Conservation (phyloP, 495 filamentous ascomycete genomes). For the Tuber umbilicatum region DNA sequence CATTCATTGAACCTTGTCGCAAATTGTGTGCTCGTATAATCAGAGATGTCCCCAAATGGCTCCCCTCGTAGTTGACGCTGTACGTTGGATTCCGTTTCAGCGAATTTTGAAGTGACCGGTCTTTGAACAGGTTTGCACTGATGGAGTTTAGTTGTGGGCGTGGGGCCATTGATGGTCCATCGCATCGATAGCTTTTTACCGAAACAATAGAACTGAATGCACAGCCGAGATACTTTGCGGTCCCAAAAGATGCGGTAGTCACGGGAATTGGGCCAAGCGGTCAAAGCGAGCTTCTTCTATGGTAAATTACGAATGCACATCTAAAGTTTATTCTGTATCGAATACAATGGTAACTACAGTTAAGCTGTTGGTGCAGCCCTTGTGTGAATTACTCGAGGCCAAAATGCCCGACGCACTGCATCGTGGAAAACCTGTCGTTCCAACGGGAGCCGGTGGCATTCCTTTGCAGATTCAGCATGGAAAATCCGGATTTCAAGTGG, state of each 20-base stretch:
- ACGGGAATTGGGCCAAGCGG: constrained; percentile 73
- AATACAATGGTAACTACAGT: constrained; percentile 72
- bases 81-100: constrained; percentile 22
- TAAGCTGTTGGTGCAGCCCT: constrained; percentile 67
- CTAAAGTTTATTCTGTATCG: constrained; percentile 47
- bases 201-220: constrained; percentile 61
- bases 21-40: constrained; percentile 60
- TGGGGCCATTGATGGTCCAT: constrained; percentile 78
- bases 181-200: constrained; percentile 64
- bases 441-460: constrained; percentile 71
- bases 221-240: constrained; percentile 47
- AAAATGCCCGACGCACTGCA: no score
- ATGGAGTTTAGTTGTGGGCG: constrained; percentile 54
- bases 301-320: not conserved
- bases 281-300: constrained; percentile 45
- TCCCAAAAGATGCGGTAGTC: constrained; percentile 58
- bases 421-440: constrained; percentile 76
- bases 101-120: not conserved
- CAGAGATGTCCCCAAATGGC: constrained; percentile 44
- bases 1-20: constrained; percentile 68
- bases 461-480: constrained; percentile 69
- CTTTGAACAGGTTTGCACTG: not conserved
- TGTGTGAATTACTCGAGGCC: constrained; percentile 79
- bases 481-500: constrained; percentile 70
- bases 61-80: constrained; percentile 67